These are phyloP conservation scores for Aspergillus panamensis DNA, from an alignment of 495 filamentous ascomycete genomes.

Conservation along the genomic window DNA sequence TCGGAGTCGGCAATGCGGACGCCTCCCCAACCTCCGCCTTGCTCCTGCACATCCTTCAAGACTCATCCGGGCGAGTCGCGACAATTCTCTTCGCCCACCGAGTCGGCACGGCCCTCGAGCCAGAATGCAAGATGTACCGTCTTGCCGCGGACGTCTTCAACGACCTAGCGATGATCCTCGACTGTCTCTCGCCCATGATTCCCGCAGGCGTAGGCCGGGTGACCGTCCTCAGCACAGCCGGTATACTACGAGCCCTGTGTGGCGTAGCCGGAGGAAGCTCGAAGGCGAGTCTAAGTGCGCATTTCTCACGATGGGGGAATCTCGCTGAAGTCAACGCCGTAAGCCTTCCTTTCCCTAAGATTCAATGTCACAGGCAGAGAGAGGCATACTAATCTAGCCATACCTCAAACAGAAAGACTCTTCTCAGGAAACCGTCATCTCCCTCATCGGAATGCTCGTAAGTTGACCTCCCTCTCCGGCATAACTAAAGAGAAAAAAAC, in stretches of 20 bases:
- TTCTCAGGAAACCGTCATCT: constrained; percentile 93
- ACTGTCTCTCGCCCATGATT: constrained; percentile 79
- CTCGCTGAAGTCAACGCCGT: constrained; percentile 89
- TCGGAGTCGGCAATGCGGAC: constrained; percentile 84
- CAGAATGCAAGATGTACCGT: constrained; percentile 92
- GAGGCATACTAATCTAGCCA: constrained; percentile 1
- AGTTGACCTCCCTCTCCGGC: constrained; percentile 26
- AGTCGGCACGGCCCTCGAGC: constrained; percentile 82
- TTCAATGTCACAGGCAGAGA: too few relatives aligned
- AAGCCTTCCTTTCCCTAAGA: constrained; percentile 24
- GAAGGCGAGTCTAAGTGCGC: constrained; percentile 86
- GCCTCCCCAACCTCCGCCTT: constrained; percentile 85
- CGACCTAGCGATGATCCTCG: constrained; percentile 83
- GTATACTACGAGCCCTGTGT: constrained; percentile 76
- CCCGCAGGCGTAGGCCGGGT: constrained; percentile 63
- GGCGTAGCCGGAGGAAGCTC: constrained; percentile 85
- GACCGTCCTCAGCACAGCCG: constrained; percentile 66
- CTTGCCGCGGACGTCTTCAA: constrained; percentile 91
- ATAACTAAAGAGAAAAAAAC: too few relatives aligned
- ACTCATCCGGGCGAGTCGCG: constrained; percentile 76
- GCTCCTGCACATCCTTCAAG: constrained; percentile 81
- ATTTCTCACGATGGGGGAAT: constrained; percentile 88
- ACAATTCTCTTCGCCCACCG: constrained; percentile 89
- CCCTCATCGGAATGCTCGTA: constrained; percentile 83
- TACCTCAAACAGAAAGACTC: constrained; percentile 68